Evolutionary conservation across 2,329 filamentous ascomycete species (phyloP).

Genomic region (Pestalotiopsis sp.): DNA sequence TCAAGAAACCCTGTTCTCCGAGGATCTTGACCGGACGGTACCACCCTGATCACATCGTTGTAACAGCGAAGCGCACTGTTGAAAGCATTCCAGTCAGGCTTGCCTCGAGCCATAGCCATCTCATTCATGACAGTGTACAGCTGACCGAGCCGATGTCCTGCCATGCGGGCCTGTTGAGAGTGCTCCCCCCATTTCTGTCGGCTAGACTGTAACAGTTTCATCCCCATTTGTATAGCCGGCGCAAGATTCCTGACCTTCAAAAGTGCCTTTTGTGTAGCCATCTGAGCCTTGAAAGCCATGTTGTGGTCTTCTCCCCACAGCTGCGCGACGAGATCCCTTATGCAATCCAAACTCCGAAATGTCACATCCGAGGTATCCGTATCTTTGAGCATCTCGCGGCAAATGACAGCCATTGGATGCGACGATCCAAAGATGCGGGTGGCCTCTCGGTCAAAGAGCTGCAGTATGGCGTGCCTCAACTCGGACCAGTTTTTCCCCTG

Average conservation of each 20-base stretch:
- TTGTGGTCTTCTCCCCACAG: background rate
- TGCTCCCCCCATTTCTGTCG: constrained; percentile 1
- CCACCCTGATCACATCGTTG: background rate
- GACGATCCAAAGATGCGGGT: background rate
- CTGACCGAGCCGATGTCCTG: background rate
- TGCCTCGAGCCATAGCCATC: background rate
- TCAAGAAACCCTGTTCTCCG: background rate
- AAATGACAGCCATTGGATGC: constrained; percentile 8
- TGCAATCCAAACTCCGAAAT: background rate
- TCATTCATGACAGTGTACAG: background rate
- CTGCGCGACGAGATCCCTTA: background rate
- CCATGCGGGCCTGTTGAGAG: constrained; percentile 2
- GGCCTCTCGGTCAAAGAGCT: constrained; percentile 4
- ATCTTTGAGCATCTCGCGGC: constrained; percentile 6
- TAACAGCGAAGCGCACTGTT: background rate
- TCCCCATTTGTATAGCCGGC: background rate
- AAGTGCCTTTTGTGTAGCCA: background rate
- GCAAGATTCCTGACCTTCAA: background rate
- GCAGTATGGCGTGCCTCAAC: background rate
- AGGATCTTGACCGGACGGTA: background rate
- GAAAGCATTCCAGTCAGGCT: background rate
- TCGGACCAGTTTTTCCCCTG: background rate
- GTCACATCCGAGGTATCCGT: background rate
- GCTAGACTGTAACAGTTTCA: background rate
- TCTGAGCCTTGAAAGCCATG: background rate